Evolutionary conservation across 2,329 filamentous ascomycete species (phyloP), one percentile per base, ranked within the genome.

Genomic region (Lachnellula cervina): DNA sequence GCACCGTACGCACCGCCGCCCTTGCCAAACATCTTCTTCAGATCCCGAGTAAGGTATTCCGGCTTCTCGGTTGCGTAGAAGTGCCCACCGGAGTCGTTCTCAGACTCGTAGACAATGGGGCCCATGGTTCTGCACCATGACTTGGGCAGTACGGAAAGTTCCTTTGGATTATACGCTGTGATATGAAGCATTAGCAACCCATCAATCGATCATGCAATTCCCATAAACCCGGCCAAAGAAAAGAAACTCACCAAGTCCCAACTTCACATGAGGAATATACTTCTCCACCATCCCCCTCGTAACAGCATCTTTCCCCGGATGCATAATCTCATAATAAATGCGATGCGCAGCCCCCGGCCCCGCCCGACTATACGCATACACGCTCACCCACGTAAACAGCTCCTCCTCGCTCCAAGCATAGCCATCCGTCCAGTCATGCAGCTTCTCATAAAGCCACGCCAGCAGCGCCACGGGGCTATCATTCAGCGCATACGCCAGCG

Each of bases 361-460:
- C 1, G 87, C 84, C 0, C 73, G 78, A 8, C 81, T 85, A 71
- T 90, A 90, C 67, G 80, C 83, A 68, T 92, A 92, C 40, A 92
- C 79, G 49, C 77, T 82, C 0, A 91, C 72, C 89, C 88, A 93
- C 0, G 84, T 89, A 25, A 89, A 72, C 8, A 92, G 78, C 71
- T 92, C 88, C 53, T 91, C 87, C 58, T 90, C 84, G 0, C 82
- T 86, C 88, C 88, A 92, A 0, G 80, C 73, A 65, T 90, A 90
- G 1, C 63, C 64, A 64, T 92, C 88, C 0, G 84, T 84, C 89
- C 88, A 93, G 63, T 88, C 84, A 62, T 86, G 82, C 38, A 93
- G 72, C 68, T 93, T 93, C 71, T 93, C 89, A 62, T 88, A 88
- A 35, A 93, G 84, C 89, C 89, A 94, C 0, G 87, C 82, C 1